phyloP scores from a whole-genome alignment of 2,329 filamentous ascomycete genomes.

The Bipolaris sorokiniana region DNA sequence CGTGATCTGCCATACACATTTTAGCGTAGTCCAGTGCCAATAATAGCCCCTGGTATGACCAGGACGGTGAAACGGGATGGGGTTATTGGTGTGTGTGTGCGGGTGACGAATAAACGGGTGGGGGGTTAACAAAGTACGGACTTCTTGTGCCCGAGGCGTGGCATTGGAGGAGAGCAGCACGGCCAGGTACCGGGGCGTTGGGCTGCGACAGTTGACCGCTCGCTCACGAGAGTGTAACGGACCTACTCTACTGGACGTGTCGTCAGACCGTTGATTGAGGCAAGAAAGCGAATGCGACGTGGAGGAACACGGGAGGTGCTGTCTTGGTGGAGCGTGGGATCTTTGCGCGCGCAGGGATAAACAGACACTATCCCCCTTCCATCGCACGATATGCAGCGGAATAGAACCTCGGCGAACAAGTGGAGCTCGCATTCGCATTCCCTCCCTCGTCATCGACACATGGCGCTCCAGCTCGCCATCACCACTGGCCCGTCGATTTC shows the following conservation, averaged over 20 bases:
- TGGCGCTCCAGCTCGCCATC: neutral
- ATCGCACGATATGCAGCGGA: neutral
- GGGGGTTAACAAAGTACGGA: constrained; percentile 20
- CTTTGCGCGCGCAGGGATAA: constrained; percentile 7
- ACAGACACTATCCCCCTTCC: constrained; percentile 13
- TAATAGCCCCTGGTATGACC: neutral
- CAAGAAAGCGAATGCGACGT: constrained; percentile 16
- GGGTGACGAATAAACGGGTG: constrained; percentile 10
- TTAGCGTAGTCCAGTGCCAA: constrained; percentile 3
- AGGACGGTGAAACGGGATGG: neutral
- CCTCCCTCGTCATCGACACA: neutral
- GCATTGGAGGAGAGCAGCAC: constrained; percentile 31
- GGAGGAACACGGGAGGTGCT: constrained; percentile 12
- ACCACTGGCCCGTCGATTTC: neutral
- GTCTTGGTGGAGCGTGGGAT: constrained; percentile 11
- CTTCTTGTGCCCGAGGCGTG: constrained; percentile 49
- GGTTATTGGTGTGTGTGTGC: constrained; percentile 3
- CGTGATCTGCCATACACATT: constrained; percentile 21
- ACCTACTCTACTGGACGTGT: constrained; percentile 8
- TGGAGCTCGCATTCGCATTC: constrained; percentile 24
- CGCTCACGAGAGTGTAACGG: constrained; percentile 8
- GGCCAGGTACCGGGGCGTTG: constrained; percentile 12
- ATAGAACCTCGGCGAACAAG: neutral
- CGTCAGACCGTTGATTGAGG: constrained; percentile 7
- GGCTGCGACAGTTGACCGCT: constrained; percentile 19